These are phyloP conservation scores for Brettanomyces sp. DNA, from an alignment of 805 yeast species.

Conservation along the genomic window DNA sequence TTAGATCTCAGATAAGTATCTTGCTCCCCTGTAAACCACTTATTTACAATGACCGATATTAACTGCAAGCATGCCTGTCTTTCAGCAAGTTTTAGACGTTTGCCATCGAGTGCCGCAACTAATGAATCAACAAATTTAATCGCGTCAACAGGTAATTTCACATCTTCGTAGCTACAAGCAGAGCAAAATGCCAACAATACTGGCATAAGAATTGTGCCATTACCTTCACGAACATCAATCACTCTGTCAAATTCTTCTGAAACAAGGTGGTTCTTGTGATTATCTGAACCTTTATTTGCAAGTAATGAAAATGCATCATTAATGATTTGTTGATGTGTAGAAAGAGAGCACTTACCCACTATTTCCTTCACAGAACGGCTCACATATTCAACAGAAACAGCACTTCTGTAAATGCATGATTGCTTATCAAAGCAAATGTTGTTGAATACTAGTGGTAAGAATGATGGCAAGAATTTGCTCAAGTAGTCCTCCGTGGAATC, in stretches of 20 bases:
- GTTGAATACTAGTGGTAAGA: constrained; percentile 17
- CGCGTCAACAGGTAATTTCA: constrained; percentile 15
- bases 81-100: constrained; percentile 21
- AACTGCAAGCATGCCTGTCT: constrained; percentile 50
- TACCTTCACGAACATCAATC: neutral
- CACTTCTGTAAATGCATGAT: constrained; percentile 12
- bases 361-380: constrained; percentile 35
- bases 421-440: constrained; percentile 3
- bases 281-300: neutral
- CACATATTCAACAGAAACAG: constrained; percentile 26
- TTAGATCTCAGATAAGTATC: constrained; percentile 7
- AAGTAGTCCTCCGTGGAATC: constrained; percentile 27
- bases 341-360: constrained; percentile 27
- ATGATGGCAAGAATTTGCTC: constrained; percentile 33
- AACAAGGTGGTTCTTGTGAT: neutral
- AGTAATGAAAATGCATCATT: constrained; percentile 25
- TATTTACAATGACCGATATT: constrained; percentile 47
- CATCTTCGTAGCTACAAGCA: constrained; percentile 38
- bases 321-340: constrained; percentile 38
- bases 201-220: constrained; percentile 24
- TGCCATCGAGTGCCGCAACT: constrained; percentile 7
- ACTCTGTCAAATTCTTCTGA: neutral
- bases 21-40: constrained; percentile 29
- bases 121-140: constrained; percentile 10
- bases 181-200: constrained; percentile 39